These are phyloP conservation scores for Sugiyamaella smithiae DNA, from an alignment of 805 yeast genomes.

Conservation along the genomic window DNA sequence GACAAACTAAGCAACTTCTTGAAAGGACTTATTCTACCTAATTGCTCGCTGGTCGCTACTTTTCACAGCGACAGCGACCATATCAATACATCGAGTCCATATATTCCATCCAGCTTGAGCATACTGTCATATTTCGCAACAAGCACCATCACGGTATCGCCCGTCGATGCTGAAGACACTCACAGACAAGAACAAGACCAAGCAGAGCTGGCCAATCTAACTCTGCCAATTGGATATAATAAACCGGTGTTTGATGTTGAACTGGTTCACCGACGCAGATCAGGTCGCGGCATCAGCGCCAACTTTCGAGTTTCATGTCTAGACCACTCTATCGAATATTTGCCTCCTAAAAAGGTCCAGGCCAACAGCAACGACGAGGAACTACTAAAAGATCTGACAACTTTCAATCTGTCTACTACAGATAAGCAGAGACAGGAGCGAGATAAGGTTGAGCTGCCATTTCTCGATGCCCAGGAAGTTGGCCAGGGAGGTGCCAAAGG, in stretches of 20 bases:
- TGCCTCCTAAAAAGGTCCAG: slow-evolving; percentile 27
- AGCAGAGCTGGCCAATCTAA: slow-evolving; percentile 38
- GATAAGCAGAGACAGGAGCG: slow-evolving; percentile 71
- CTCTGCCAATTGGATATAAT: slow-evolving; percentile 55
- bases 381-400: slow-evolving; percentile 69
- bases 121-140: slow-evolving; percentile 72
- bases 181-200: slow-evolving; percentile 52
- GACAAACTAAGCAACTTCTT: slow-evolving; percentile 50
- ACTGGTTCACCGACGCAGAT: slow-evolving; percentile 70
- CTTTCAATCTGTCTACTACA: slow-evolving; percentile 79
- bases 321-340: slow-evolving; percentile 42
- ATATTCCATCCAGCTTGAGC: slow-evolving; percentile 53
- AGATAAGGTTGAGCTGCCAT: slow-evolving; percentile 89
- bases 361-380: slow-evolving; percentile 45
- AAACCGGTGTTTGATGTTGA: slow-evolving; percentile 44
- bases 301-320: slow-evolving; percentile 50
- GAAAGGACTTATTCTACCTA: slow-evolving; percentile 48
- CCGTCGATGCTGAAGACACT: slow-evolving; percentile 34
- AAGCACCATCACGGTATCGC: slow-evolving; percentile 60
- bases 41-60: slow-evolving; percentile 45
- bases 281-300: slow-evolving; percentile 72
- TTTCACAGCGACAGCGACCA: slow-evolving; percentile 37
- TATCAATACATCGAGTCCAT: slow-evolving; percentile 24
- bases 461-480: slow-evolving; percentile 73
- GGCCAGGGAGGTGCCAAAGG: slow-evolving; percentile 60